Percentiles rank a stretch among this genome's conserved stretches.
phyloP scores from a whole-genome alignment of 106 monocot species.

The Cymbidium sinense region DNA sequence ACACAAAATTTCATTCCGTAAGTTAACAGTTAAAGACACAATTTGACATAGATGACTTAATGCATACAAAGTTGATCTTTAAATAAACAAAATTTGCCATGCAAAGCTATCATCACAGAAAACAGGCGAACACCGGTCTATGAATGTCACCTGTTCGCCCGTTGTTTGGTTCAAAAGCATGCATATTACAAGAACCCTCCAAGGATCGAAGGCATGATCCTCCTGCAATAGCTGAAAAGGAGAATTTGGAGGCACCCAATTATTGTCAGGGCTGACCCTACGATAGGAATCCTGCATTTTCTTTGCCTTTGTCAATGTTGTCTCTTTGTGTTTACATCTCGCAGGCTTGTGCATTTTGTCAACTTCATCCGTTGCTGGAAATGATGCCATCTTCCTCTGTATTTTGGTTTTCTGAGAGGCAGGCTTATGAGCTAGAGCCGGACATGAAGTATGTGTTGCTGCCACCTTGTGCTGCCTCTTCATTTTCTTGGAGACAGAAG shows the following conservation, averaged over 20 bases:
- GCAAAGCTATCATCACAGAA: neutral
- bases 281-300: slow-evolving; percentile 25
- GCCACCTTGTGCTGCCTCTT: neutral
- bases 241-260: slow-evolving; percentile 31
- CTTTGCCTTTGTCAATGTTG: slow-evolving; percentile 11
- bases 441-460: neutral
- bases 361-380: neutral
- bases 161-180: slow-evolving; percentile 38
- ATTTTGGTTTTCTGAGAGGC: neutral
- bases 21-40: neutral
- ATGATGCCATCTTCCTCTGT: neutral
- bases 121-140: neutral
- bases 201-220: slow-evolving; percentile 37
- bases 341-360: neutral
- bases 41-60: neutral
- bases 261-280: slow-evolving; percentile 15
- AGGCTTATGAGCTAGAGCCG: neutral
- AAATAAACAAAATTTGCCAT: neutral
- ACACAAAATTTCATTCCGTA: neutral
- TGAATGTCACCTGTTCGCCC: slow-evolving; percentile 26
- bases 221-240: slow-evolving; percentile 35
- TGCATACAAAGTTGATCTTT: neutral
- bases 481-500: neutral
- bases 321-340: neutral
- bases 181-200: slow-evolving; percentile 59